phyloP scores from a whole-genome alignment of 495 filamentous ascomycete genomes.

The Trichoderma virens region DNA sequence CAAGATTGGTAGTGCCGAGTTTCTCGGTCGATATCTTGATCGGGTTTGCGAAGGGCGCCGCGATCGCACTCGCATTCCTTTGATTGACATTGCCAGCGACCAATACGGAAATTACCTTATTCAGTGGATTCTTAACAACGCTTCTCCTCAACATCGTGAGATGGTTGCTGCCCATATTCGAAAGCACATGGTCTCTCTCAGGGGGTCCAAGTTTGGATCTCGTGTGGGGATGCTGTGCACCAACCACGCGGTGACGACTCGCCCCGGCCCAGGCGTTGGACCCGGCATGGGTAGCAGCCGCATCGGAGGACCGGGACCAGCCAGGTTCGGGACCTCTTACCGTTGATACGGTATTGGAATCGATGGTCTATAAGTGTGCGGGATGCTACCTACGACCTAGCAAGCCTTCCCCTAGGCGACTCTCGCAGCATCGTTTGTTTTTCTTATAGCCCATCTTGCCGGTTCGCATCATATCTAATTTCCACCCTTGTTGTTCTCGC shows the following conservation, averaged over 20 bases:
- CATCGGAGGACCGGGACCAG: slow-evolving; percentile 41
- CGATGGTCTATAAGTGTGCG: not conserved
- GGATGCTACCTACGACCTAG: not conserved
- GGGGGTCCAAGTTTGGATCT: slow-evolving; percentile 96
- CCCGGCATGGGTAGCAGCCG: slow-evolving; percentile 44
- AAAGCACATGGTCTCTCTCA: slow-evolving; percentile 98
- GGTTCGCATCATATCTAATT: not conserved
- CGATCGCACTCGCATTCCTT: slow-evolving; percentile 88
- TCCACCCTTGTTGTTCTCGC: not conserved
- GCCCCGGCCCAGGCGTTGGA: slow-evolving; percentile 73
- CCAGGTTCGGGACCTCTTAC: slow-evolving; percentile 43
- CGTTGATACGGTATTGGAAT: slow-evolving; percentile 25
- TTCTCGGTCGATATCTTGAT: slow-evolving; percentile 86
- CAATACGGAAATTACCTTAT: slow-evolving; percentile 98
- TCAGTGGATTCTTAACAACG: slow-evolving; percentile 89
- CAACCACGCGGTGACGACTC: slow-evolving; percentile 79
- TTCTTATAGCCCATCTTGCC: not conserved
- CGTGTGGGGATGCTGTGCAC: slow-evolving; percentile 98
- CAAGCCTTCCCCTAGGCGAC: not conserved
- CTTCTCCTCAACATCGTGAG: slow-evolving; percentile 79
- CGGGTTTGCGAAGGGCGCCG: slow-evolving; percentile 84
- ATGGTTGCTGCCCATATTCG: slow-evolving; percentile 88
- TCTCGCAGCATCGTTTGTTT: not conserved
- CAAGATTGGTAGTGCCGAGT: slow-evolving; percentile 89
- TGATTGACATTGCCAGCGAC: slow-evolving; percentile 97